These are phyloP conservation scores for Lenwebbia sp. DNA, from an alignment of 345 rosid species.

Conservation along the genomic window DNA sequence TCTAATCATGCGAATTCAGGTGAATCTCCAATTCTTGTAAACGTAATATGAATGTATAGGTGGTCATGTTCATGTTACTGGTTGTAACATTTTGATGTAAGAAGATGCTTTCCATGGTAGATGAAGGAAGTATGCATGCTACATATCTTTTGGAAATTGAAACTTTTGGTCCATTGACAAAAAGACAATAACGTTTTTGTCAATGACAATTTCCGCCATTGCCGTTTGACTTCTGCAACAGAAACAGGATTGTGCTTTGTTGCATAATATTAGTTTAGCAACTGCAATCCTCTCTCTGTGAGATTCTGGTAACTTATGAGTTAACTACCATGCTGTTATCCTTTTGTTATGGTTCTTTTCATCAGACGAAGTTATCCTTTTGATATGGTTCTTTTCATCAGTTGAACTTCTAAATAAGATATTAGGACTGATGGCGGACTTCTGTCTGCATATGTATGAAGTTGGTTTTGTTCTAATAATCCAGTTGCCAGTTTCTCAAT, in stretches of 20 bases:
- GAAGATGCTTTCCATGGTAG: not conserved
- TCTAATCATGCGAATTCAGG: slow-evolving; percentile 89
- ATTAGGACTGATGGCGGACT: not conserved
- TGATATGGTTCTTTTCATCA: not conserved
- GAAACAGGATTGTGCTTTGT: not conserved
- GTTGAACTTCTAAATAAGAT: not conserved
- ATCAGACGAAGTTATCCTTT: not conserved
- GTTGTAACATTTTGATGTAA: not conserved
- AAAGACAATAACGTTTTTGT: not conserved
- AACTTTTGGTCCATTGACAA: not conserved
- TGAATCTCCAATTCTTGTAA: not conserved
- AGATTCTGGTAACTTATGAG: not conserved
- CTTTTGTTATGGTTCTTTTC: not conserved
- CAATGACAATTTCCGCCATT: not conserved
- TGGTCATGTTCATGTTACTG: not conserved
- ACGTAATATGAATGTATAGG: not conserved
- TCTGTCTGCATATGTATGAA: not conserved
- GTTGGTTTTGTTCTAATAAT: not conserved
- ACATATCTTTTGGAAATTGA: not conserved
- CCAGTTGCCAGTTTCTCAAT: not conserved
- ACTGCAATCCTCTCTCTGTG: not conserved
- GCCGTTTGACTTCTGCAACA: not conserved
- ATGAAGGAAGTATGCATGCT: not conserved
- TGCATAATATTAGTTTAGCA: not conserved
- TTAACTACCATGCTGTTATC: not conserved